Evolutionary conservation across 2,329 filamentous ascomycete genomes (phyloP).

Genomic region (Allantophomopsis lycopodina): DNA sequence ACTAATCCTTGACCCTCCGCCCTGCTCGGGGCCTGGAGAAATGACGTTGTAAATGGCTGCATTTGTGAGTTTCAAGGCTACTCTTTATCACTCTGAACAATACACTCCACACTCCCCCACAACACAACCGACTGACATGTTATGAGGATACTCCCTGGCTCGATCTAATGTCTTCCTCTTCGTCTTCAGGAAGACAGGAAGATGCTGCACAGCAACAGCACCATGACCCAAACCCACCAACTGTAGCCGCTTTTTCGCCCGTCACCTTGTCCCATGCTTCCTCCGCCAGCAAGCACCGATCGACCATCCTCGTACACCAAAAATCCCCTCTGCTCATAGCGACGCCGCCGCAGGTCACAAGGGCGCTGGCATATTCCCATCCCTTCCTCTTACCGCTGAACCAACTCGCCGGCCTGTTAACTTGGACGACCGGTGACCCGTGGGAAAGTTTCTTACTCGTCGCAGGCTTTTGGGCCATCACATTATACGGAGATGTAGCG

Average conservation of each 20-base stretch:
- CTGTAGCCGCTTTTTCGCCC: slow-evolving; percentile 82
- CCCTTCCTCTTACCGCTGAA: slow-evolving; percentile 87
- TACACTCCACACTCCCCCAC: slow-evolving; percentile 1
- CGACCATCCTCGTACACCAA: slow-evolving; percentile 89
- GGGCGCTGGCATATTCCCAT: slow-evolving; percentile 89
- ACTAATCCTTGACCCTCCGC: no score
- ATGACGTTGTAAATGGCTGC: slow-evolving; percentile 21
- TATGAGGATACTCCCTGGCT: slow-evolving; percentile 21
- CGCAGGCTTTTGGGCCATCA: slow-evolving; percentile 70
- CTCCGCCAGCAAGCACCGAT: slow-evolving; percentile 60
- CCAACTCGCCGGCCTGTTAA: slow-evolving; percentile 69
- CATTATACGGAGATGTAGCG: slow-evolving; percentile 77
- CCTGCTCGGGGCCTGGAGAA: slow-evolving; percentile 3
- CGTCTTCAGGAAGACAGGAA: slow-evolving; percentile 13
- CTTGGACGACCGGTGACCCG: slow-evolving; percentile 85
- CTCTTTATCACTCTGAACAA: no score
- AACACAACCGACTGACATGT: slow-evolving; percentile 4
- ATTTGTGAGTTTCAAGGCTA: slow-evolving; percentile 12
- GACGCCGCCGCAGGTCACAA: slow-evolving; percentile 87
- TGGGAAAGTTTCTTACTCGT: slow-evolving; percentile 96
- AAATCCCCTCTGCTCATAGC: slow-evolving; percentile 88
- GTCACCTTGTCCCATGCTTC: slow-evolving; percentile 53
- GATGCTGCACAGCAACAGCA: slow-evolving; percentile 9
- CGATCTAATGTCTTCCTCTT: slow-evolving; percentile 17
- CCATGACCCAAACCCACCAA: slow-evolving; percentile 42